A percentile compares a stretch with the other conserved stretches of the same genome.
phyloP scores from a whole-genome alignment of 257 asterid genomes.

The Salvia rosmarinus region DNA sequence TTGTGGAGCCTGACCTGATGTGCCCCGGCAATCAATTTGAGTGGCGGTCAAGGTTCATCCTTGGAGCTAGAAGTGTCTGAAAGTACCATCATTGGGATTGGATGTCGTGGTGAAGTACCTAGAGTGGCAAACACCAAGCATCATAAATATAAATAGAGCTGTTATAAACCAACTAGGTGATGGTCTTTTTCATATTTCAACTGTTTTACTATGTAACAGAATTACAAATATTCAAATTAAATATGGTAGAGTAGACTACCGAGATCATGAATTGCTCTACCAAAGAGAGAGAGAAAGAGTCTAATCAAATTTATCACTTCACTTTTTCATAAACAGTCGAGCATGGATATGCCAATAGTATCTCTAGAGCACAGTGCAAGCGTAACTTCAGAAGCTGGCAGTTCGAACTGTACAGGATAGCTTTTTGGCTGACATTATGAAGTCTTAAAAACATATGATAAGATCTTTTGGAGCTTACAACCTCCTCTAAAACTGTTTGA shows the following conservation, averaged over 20 bases:
- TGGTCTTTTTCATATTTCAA: not conserved
- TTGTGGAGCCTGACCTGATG: not conserved
- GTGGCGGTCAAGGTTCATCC: slow-evolving; percentile 37
- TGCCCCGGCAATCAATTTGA: slow-evolving; percentile 17
- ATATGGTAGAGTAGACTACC: not conserved
- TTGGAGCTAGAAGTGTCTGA: slow-evolving; percentile 28
- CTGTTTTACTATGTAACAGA: not conserved
- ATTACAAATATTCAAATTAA: not conserved
- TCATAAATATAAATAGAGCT: slow-evolving; percentile 1
- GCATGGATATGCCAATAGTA: not conserved
- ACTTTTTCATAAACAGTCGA: not conserved
- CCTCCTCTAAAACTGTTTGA: not conserved
- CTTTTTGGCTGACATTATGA: not conserved
- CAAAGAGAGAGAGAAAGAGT: not conserved
- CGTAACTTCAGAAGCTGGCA: not conserved
- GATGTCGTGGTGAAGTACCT: slow-evolving; percentile 47
- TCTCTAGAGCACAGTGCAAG: not conserved
- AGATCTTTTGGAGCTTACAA: slow-evolving; percentile 4
- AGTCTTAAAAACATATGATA: not conserved
- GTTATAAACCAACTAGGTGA: not conserved
- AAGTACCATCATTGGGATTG: slow-evolving; percentile 29
- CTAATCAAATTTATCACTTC: not conserved
- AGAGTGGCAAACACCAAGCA: slow-evolving; percentile 23
- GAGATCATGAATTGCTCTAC: not conserved
- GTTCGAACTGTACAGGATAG: not conserved